phyloP scores from a whole-genome alignment of 2,329 filamentous ascomycete genomes.

The Ophiosphaerella korrae region DNA sequence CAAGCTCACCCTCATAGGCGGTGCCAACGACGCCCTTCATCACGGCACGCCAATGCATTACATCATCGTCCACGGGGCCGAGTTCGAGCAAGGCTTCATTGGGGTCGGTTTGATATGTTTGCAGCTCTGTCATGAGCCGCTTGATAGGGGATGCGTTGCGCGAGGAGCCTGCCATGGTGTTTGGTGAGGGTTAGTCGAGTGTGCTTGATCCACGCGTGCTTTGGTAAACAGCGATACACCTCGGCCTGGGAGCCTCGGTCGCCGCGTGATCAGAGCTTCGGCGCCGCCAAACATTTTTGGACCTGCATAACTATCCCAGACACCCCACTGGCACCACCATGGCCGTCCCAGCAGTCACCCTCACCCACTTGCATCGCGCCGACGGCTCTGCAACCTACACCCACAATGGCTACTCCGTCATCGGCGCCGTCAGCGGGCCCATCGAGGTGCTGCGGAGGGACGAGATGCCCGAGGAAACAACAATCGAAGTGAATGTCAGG shows the following conservation, averaged over 20 bases:
- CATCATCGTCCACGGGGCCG: slow-evolving; percentile 61
- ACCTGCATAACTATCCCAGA: slow-evolving; percentile 1
- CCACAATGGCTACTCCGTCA: slow-evolving; percentile 76
- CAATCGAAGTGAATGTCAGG: slow-evolving; percentile 86
- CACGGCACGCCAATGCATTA: slow-evolving; percentile 65
- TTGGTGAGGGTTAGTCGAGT: neutral
- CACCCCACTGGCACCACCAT: slow-evolving; percentile 9
- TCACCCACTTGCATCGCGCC: slow-evolving; percentile 64
- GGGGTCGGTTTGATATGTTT: slow-evolving; percentile 60
- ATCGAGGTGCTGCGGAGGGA: slow-evolving; percentile 88
- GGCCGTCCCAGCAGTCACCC: slow-evolving; percentile 38
- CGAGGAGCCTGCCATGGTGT: slow-evolving; percentile 40
- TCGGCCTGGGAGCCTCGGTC: slow-evolving; percentile 27
- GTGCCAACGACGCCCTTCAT: slow-evolving; percentile 64
- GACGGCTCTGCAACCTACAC: slow-evolving; percentile 83
- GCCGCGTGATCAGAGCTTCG: slow-evolving; percentile 20
- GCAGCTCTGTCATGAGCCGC: slow-evolving; percentile 66
- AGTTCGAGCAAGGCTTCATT: slow-evolving; percentile 63
- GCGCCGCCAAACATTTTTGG: slow-evolving; percentile 36
- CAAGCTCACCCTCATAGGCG: slow-evolving; percentile 61
- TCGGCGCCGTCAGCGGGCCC: slow-evolving; percentile 88
- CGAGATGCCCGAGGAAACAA: slow-evolving; percentile 88
- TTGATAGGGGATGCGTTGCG: slow-evolving; percentile 55
- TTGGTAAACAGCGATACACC: slow-evolving; percentile 16
- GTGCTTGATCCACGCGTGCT: no score